phyloP scores from a whole-genome alignment of 2,329 filamentous ascomycete species.

The Penicillium sp. region DNA sequence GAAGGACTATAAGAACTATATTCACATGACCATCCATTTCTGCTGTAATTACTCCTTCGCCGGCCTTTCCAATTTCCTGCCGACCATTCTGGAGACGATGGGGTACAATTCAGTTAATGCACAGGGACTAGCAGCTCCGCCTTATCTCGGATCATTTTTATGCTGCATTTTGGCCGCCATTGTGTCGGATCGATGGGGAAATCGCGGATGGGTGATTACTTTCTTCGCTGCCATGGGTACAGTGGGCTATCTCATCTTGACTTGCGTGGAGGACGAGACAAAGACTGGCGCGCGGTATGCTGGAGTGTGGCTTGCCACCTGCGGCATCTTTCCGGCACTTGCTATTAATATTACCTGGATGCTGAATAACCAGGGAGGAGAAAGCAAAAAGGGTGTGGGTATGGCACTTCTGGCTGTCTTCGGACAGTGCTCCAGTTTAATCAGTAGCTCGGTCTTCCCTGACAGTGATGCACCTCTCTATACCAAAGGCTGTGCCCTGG shows the following conservation, averaged over 20 bases:
- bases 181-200: slow-evolving; percentile 41
- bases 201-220: slow-evolving; percentile 41
- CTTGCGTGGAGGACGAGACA: slow-evolving; percentile 28
- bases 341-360: slow-evolving; percentile 32
- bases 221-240: slow-evolving; percentile 29
- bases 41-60: slow-evolving; percentile 45
- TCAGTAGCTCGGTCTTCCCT: slow-evolving; percentile 30
- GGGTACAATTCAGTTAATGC: slow-evolving; percentile 46
- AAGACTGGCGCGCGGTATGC: slow-evolving; percentile 40
- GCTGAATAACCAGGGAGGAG: slow-evolving; percentile 31
- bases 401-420: slow-evolving; percentile 30
- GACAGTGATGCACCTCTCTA: slow-evolving; percentile 27
- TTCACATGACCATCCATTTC: slow-evolving; percentile 45
- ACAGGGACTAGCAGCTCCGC: slow-evolving; percentile 48
- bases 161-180: slow-evolving; percentile 33
- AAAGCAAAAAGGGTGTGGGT: slow-evolving; percentile 30
- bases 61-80: slow-evolving; percentile 47
- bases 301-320: slow-evolving; percentile 43
- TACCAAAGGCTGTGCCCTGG: slow-evolving; percentile 27
- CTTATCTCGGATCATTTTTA: slow-evolving; percentile 47
- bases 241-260: slow-evolving; percentile 41
- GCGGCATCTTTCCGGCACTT: slow-evolving; percentile 29
- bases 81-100: slow-evolving; percentile 48
- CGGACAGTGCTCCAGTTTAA: slow-evolving; percentile 30
- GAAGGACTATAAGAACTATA: slow-evolving; percentile 43